These are phyloP conservation scores for Candida ulmi DNA, from an alignment of 805 yeast species.

Conservation along the genomic window DNA sequence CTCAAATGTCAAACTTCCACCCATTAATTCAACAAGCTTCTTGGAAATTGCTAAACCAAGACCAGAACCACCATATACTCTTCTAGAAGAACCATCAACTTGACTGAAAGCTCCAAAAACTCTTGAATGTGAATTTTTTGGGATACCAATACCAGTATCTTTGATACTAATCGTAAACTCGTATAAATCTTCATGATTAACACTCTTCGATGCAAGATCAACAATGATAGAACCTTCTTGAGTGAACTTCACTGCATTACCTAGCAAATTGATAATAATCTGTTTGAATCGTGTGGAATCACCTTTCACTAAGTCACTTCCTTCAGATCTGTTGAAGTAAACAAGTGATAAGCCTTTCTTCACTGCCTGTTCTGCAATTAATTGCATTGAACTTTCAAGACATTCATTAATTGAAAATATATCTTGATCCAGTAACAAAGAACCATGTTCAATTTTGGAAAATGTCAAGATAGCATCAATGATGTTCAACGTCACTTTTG, in stretches of 20 bases:
- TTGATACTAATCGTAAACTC: constrained; percentile 72
- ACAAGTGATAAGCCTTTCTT: constrained; percentile 74
- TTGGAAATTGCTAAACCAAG: constrained; percentile 81
- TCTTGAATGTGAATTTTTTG: constrained; percentile 72
- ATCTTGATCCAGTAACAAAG: constrained; percentile 81
- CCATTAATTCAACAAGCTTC: constrained; percentile 81
- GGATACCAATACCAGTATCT: constrained; percentile 87
- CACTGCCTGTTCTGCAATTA: constrained; percentile 81
- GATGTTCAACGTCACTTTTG: constrained; percentile 78
- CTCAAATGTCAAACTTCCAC: constrained; percentile 83
- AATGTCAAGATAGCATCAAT: constrained; percentile 86
- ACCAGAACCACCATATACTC: constrained; percentile 90
- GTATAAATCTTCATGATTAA: constrained; percentile 27
- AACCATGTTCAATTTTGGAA: constrained; percentile 85
- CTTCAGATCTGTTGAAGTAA: constrained; percentile 72
- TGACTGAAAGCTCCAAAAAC: constrained; percentile 87
- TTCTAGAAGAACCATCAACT: constrained; percentile 87
- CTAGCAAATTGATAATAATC: constrained; percentile 75
- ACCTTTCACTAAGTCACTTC: constrained; percentile 77
- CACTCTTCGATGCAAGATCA: constrained; percentile 47
- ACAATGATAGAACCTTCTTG: constrained; percentile 75
- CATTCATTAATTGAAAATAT: constrained; percentile 80
- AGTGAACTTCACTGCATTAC: constrained; percentile 84
- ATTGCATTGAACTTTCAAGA: constrained; percentile 80
- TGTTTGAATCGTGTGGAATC: constrained; percentile 82